Base-by-base conservation (phyloP, 2,329 filamentous ascomycete species). In the Lachnellula suecica region DNA sequence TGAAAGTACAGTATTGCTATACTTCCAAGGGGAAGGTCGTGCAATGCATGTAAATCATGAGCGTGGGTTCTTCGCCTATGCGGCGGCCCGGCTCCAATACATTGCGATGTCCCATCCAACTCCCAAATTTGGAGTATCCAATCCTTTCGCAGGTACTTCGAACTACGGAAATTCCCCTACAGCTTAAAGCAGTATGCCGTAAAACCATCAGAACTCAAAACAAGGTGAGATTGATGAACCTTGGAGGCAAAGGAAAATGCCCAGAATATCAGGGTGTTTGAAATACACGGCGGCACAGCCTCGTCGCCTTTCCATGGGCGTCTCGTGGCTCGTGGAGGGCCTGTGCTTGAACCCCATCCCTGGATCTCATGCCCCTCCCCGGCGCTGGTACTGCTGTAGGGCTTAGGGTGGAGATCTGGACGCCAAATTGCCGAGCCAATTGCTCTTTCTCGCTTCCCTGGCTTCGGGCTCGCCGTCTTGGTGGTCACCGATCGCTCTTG, bases 131-230 rank as follows among this genome's bases (percentile, higher is more conserved):
- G 31, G 15, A 35, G 31, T 35, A 8, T 6, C 31, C 31, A 40
- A 22, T 23, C n/a, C 8, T 31, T 31, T 31, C 27, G 27, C 27
- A 13, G 13, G 27, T 40, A 10, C 37, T 20, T 22, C 19, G 37
- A 9, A 22, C 20, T 19, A n/a, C 15, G 23, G 17, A n/a, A n/a
- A n/a, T n/a, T n/a, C 11, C 13, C 22, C 13, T 25, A 27, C 24
- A 25, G 22, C 20, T 43, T n/a, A 43, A 43, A 43, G 13, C 7
- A n/a, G 20, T 20, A 43, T 43, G 40, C 11, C 40, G 42, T 50
- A 45, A 42, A 24, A 37, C 35, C 7, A 43, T 46, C 52, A 52
- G 52, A 54, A 58, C 49, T 51, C 52, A 53, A 54, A 55, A 46
- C 37, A 41, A 44, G n/a, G 20, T 37, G 15, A 46, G 35, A 47